These are phyloP conservation scores for Cladosporium sp. DNA, from an alignment of 2,329 filamentous ascomycete genomes.

Conservation along the genomic window DNA sequence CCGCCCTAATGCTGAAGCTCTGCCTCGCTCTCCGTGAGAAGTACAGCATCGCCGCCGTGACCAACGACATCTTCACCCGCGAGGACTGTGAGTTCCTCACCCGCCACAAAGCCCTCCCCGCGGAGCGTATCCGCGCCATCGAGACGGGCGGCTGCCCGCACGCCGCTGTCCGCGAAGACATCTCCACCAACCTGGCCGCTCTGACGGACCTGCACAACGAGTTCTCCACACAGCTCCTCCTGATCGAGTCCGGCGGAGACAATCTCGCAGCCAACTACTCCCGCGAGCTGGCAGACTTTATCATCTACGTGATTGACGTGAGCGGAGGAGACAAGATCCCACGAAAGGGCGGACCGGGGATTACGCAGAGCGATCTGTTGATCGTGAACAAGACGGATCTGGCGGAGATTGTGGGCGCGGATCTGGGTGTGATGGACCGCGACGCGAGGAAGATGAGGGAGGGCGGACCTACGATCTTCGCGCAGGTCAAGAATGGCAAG, in stretches of 20 bases:
- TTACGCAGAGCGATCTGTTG: constrained; percentile 91
- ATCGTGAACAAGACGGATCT: constrained; percentile 98
- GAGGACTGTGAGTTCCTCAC: constrained; percentile 98
- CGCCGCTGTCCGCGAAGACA: constrained; percentile 95
- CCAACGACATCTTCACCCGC: constrained; percentile 97
- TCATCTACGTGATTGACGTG: constrained; percentile 98
- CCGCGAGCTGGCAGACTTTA: constrained; percentile 91
- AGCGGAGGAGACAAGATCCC: constrained; percentile 96
- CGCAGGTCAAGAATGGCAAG: constrained; percentile 91
- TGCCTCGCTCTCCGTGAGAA: constrained; percentile 77
- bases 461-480: constrained; percentile 92
- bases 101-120: constrained; percentile 76
- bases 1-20: constrained; percentile 91
- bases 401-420: constrained; percentile 85
- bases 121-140: constrained; percentile 85
- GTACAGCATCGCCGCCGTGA: constrained; percentile 90
- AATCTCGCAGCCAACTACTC: constrained; percentile 97
- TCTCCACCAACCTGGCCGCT: constrained; percentile 87
- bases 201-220: constrained; percentile 82
- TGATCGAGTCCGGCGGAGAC: constrained; percentile 95
- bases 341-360: constrained; percentile 91
- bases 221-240: constrained; percentile 77
- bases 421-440: constrained; percentile 89
- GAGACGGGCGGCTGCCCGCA: constrained; percentile 97
- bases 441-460: constrained; percentile 93